A percentile compares a stretch with the other conserved stretches of the same genome.
phyloP scores from a whole-genome alignment of 805 yeast genomes.

The Yueomyces sinensis region DNA sequence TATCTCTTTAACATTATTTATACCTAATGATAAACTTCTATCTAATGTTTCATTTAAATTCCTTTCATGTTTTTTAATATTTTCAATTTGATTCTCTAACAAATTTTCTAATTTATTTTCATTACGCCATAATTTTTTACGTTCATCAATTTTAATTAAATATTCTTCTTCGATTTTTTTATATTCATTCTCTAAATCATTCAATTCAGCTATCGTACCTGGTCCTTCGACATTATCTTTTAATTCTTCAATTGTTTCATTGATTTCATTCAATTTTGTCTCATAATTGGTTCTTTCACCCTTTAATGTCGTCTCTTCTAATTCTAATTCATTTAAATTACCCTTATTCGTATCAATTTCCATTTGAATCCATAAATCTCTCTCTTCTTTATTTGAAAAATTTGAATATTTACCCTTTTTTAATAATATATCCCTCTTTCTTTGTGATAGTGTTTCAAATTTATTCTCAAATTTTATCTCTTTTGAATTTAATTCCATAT shows the following conservation, averaged over 20 bases:
- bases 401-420: constrained; percentile 60
- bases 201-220: constrained; percentile 20
- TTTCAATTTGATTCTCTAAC: constrained; percentile 39
- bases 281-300: constrained; percentile 6
- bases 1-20: constrained; percentile 55
- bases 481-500: constrained; percentile 24
- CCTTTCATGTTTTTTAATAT: constrained; percentile 44
- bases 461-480: constrained; percentile 22
- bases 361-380: constrained; percentile 52
- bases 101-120: constrained; percentile 54
- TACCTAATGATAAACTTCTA: constrained; percentile 53
- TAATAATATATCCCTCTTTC: constrained; percentile 47
- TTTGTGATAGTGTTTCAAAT: constrained; percentile 31
- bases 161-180: constrained; percentile 28
- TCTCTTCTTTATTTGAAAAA: constrained; percentile 40
- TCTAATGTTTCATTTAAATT: constrained; percentile 63
- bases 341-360: constrained; percentile 32
- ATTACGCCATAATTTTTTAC: constrained; percentile 68
- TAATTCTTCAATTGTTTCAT: constrained; percentile 22
- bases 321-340: constrained; percentile 16
- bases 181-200: constrained; percentile 21
- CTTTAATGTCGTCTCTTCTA: constrained; percentile 9
- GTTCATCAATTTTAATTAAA: constrained; percentile 40
- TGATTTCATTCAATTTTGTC: constrained; percentile 9
- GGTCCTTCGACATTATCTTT: constrained; percentile 28